phyloP scores from a whole-genome alignment of 2,329 filamentous ascomycete genomes.

The Akanthomyces muscarius region DNA sequence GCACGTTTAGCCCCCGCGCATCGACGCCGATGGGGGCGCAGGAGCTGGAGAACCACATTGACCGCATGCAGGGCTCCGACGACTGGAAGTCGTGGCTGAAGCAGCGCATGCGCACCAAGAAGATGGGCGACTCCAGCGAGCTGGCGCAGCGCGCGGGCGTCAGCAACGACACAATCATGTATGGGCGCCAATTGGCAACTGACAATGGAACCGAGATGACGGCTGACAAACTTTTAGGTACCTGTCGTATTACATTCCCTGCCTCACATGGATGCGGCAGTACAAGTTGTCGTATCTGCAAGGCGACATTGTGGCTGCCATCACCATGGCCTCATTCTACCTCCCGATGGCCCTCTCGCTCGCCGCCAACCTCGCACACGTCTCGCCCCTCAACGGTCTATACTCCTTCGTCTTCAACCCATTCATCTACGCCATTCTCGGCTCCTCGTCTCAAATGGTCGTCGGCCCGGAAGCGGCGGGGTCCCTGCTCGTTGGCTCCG shows the following conservation, averaged over 20 bases:
- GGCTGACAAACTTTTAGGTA: slow-evolving; percentile 54
- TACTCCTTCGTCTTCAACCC: slow-evolving; percentile 95
- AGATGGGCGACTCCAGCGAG: slow-evolving; percentile 67
- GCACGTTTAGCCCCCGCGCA: slow-evolving; percentile 70
- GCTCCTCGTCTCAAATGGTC: slow-evolving; percentile 88
- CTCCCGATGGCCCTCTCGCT: slow-evolving; percentile 95
- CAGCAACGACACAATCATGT: slow-evolving; percentile 71
- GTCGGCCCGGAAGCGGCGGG: slow-evolving; percentile 94
- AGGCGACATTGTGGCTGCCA: slow-evolving; percentile 80
- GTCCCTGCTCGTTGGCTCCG: slow-evolving; percentile 82
- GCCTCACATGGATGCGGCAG: slow-evolving; percentile 83
- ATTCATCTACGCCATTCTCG: slow-evolving; percentile 83
- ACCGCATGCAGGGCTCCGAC: slow-evolving; percentile 28
- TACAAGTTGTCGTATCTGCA: slow-evolving; percentile 78
- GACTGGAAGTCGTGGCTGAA: slow-evolving; percentile 50
- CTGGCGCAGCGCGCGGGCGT: slow-evolving; percentile 71
- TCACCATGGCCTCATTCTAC: slow-evolving; percentile 99
- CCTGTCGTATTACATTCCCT: slow-evolving; percentile 87
- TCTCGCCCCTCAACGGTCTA: slow-evolving; percentile 88
- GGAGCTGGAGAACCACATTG: slow-evolving; percentile 6
- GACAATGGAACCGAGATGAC: not conserved
- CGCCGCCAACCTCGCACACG: slow-evolving; percentile 85
- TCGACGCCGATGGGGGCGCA: slow-evolving; percentile 37
- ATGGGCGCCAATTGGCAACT: slow-evolving; percentile 29
- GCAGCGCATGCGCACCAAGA: slow-evolving; percentile 54